These are phyloP conservation scores for Pseudogymnoascus sp. DNA, from an alignment of 2,329 filamentous ascomycete species.

Conservation along the genomic window DNA sequence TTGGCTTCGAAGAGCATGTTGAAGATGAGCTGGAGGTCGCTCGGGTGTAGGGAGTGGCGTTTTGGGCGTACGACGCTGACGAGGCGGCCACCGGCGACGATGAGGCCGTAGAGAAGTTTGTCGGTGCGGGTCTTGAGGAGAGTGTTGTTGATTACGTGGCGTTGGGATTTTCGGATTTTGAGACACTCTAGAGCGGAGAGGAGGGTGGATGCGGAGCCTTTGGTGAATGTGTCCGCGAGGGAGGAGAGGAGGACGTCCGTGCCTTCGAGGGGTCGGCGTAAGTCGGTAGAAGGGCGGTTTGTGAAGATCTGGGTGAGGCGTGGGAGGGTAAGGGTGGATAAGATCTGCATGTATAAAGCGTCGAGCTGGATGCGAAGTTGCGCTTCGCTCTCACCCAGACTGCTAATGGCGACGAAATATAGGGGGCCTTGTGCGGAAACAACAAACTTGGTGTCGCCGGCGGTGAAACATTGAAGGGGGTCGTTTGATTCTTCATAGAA, in stretches of 20 bases:
- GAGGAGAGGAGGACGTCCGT: conserved; percentile 88
- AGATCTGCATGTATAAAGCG: conserved; percentile 94
- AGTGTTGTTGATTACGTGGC: conserved; percentile 76
- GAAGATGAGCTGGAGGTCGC: conserved; percentile 92
- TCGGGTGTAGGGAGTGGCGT: conserved; percentile 89
- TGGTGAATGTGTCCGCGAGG: conserved; percentile 87
- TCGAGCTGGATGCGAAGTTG: conserved; percentile 85
- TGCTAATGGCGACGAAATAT: conserved; percentile 89
- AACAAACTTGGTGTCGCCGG: conserved; percentile 79
- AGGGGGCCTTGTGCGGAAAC: conserved; percentile 77
- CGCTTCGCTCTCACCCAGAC: conserved; percentile 80
- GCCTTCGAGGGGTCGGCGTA: conserved; percentile 80
- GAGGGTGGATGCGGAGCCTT: conserved; percentile 79
- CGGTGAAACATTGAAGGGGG: conserved; percentile 72
- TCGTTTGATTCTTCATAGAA: conserved; percentile 82
- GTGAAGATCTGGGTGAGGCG: conserved; percentile 80
- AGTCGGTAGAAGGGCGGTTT: conserved; percentile 84
- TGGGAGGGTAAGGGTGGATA: conserved; percentile 88
- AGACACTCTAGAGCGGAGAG: conserved; percentile 88
- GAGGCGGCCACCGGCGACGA: conserved; percentile 84
- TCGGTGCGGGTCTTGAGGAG: conserved; percentile 71
- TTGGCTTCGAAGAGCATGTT: conserved; percentile 98
- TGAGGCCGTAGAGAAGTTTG: conserved; percentile 80
- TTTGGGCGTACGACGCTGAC: conserved; percentile 84
- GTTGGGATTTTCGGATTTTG: conserved; percentile 81